Evolutionary conservation across 1,284 basidiomycete genomes (phyloP), one percentile per base, ranked within the genome.

Genomic region (Sanghuangporus sanghuang): DNA sequence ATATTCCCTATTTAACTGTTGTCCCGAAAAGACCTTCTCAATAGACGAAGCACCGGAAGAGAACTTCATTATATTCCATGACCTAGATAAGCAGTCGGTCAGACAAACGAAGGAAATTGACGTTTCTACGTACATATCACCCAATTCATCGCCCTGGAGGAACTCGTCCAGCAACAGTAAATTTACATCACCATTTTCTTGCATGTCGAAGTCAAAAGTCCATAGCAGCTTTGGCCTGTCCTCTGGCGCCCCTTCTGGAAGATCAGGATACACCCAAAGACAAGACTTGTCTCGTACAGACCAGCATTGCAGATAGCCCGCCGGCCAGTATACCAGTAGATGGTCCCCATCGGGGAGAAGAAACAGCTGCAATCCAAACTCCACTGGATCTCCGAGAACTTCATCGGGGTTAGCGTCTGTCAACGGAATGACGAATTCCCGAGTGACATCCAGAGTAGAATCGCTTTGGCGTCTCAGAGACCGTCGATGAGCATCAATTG

Each of bases 221-320:
- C 23, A 44, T n/a, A 57, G 23, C 4, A 48, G 16, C 21, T 44
- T 57, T 4, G 56, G 56, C 39, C 56, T 42, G 44, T 57, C 44
- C 40, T 48, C 56, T 14, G 44, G 23, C 39, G 18, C 39, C 7
- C 56, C 56, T 48, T 57, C 56, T 11, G 56, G 56, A 39, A 57
- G 56, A 32, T n/a, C 27, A 38, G 63, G 63, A 39, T 64, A 64
- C 14, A 58, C 53, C 63, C 63, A 64, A 11, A 60, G 35, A 23
- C 56, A 55, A 14, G 27, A 16, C 16, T 42, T 44, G 3, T 57
- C 44, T 23, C 18, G 27, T 27, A 49, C 39, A 55, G 60, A 46
- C 63, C 63, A 64, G 21, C 58, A 60, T 40, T 64, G 63, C 23
- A 64, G 39, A 38, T 60, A 64, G 7, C 63, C 63, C 9, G 36